phyloP scores from a whole-genome alignment of 805 yeast genomes.

The Nakazawaea holstii region DNA sequence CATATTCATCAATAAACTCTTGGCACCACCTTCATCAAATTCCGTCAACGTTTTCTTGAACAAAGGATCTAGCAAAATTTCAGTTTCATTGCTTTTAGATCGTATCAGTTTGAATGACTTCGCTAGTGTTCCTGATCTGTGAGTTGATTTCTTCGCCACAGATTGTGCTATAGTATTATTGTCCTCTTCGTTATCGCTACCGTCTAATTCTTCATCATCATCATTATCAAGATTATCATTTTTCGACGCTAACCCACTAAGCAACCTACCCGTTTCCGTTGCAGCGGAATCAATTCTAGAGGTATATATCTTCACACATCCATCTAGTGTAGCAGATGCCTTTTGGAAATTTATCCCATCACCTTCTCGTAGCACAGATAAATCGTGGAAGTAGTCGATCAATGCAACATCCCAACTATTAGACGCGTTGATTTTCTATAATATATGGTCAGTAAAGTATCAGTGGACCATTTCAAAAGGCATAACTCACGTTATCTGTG shows the following conservation, averaged over 20 bases:
- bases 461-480: not conserved
- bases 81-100: slow-evolving; percentile 43
- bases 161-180: slow-evolving; percentile 4
- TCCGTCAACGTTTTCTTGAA: slow-evolving; percentile 51
- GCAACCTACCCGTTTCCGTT: slow-evolving; percentile 77
- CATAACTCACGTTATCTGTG: slow-evolving; percentile 47
- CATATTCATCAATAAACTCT: slow-evolving; percentile 44
- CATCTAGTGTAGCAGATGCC: slow-evolving; percentile 89
- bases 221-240: slow-evolving; percentile 20
- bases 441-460: not conserved
- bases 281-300: slow-evolving; percentile 91
- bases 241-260: slow-evolving; percentile 38
- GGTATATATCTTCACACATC: slow-evolving; percentile 89
- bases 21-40: slow-evolving; percentile 62
- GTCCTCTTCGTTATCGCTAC: slow-evolving; percentile 16
- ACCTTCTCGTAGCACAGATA: slow-evolving; percentile 68
- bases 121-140: slow-evolving; percentile 28
- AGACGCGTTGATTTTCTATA: slow-evolving; percentile 67
- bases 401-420: slow-evolving; percentile 90
- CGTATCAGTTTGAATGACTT: slow-evolving; percentile 33
- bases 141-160: slow-evolving; percentile 14
- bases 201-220: slow-evolving; percentile 17
- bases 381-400: slow-evolving; percentile 86
- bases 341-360: slow-evolving; percentile 82
- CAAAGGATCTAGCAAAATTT: slow-evolving; percentile 48